Evolutionary conservation across 2,329 filamentous ascomycete species (phyloP).

Genomic region (Cadophora sp.): DNA sequence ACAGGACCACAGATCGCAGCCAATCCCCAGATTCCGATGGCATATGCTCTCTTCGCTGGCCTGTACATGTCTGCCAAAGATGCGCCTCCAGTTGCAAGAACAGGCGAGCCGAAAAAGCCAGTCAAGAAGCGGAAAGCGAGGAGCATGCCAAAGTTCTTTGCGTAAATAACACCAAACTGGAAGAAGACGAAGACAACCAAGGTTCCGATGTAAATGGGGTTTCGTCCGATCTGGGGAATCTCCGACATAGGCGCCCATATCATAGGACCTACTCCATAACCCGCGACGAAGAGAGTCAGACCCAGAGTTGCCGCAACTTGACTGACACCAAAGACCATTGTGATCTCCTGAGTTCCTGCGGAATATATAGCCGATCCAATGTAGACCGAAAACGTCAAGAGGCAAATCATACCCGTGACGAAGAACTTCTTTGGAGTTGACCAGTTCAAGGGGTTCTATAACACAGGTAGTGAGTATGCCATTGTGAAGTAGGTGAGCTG

Average conservation of each 20-base stretch:
- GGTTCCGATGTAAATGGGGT: slow-evolving; percentile 70
- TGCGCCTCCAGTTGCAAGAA: slow-evolving; percentile 64
- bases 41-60: slow-evolving; percentile 62
- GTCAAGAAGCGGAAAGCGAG: slow-evolving; percentile 66
- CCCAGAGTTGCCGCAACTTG: slow-evolving; percentile 60
- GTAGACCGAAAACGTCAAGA: slow-evolving; percentile 65
- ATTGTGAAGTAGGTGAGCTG: slow-evolving; percentile 40
- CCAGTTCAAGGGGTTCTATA: slow-evolving; percentile 63
- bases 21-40: slow-evolving; percentile 64
- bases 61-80: slow-evolving; percentile 56
- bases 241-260: slow-evolving; percentile 71
- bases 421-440: slow-evolving; percentile 50
- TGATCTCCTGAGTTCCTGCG: slow-evolving; percentile 54
- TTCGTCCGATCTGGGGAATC: slow-evolving; percentile 70
- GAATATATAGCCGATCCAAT: slow-evolving; percentile 58
- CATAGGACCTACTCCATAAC: slow-evolving; percentile 67
- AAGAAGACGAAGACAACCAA: slow-evolving; percentile 70
- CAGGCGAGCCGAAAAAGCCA: slow-evolving; percentile 68
- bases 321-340: slow-evolving; percentile 59
- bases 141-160: slow-evolving; percentile 58
- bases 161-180: slow-evolving; percentile 54
- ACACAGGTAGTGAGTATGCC: slow-evolving; percentile 45
- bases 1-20: slow-evolving; percentile 56
- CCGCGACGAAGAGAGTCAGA: slow-evolving; percentile 66
- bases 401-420: slow-evolving; percentile 55